Conservation (phyloP, 352 stramenopile species). For the Bremia lactucae region DNA sequence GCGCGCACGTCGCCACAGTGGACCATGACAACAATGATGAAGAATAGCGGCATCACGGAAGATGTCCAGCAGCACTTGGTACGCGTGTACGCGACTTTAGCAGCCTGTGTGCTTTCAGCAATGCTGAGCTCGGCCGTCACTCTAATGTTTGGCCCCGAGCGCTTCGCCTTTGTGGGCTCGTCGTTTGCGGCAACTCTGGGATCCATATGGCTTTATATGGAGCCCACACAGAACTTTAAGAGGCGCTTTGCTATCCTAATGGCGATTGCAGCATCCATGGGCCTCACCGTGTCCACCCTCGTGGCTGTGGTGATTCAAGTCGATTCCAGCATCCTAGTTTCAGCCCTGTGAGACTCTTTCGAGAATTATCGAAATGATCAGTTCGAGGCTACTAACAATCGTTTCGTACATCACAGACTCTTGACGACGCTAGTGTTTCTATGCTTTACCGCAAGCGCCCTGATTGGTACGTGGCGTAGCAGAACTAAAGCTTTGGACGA, state of each 20-base stretch:
- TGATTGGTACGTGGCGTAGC: constrained; percentile 36
- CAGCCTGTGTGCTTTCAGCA: constrained; percentile 43
- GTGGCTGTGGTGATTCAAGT: constrained; percentile 64
- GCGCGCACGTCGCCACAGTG: constrained; percentile 20
- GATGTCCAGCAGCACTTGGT: constrained; percentile 60
- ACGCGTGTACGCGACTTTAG: constrained; percentile 61
- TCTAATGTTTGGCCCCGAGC: constrained; percentile 26
- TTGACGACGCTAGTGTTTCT: constrained; percentile 76
- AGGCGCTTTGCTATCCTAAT: constrained; percentile 64
- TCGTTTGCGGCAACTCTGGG: constrained; percentile 38
- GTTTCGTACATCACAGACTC: constrained; percentile 19
- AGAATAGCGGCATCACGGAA: constrained; percentile 55
- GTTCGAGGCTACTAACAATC: background rate
- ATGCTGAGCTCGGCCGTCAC: constrained; percentile 32
- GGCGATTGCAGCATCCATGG: constrained; percentile 51
- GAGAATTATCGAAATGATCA: background rate
- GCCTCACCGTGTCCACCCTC: constrained; percentile 59
- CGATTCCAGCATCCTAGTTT: constrained; percentile 69
- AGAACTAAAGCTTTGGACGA: background rate
- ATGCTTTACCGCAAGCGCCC: constrained; percentile 73
- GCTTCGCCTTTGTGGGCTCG: constrained; percentile 32
- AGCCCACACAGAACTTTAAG: constrained; percentile 40
- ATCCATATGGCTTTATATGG: constrained; percentile 50
- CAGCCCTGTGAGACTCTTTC: constrained; percentile 43
- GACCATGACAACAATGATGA: constrained; percentile 51